phyloP scores from a whole-genome alignment of 2,329 filamentous ascomycete genomes.

The Didymosphaeria variabile region DNA sequence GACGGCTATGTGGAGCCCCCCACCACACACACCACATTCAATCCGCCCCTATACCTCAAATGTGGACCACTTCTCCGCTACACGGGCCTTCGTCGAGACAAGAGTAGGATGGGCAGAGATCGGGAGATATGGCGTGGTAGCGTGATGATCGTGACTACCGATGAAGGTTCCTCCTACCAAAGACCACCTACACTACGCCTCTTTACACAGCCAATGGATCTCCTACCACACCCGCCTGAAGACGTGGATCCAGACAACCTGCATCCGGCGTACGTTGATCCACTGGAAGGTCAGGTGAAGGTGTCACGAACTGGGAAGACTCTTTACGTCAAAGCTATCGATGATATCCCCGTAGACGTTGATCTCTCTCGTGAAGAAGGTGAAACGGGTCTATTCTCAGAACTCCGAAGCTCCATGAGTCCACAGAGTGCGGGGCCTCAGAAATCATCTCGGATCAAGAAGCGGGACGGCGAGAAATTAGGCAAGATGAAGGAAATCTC shows the following conservation, averaged over 20 bases:
- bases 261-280: conserved; percentile 85
- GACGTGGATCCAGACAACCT: conserved; percentile 71
- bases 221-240: conserved; percentile 79
- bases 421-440: conserved; percentile 26
- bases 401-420: conserved; percentile 65
- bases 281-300: conserved; percentile 86
- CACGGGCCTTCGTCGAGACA: conserved; percentile 78
- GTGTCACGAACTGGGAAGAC: conserved; percentile 84
- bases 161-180: conserved; percentile 83
- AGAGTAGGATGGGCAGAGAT: conserved; percentile 55
- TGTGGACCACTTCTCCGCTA: conserved; percentile 92
- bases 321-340: conserved; percentile 88
- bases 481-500: conserved; percentile 84
- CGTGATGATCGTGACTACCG: conserved; percentile 93
- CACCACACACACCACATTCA: conserved; percentile 75
- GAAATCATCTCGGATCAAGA: conserved; percentile 59
- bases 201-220: conserved; percentile 85
- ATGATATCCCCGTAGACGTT: conserved; percentile 78
- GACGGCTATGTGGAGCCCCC: conserved; percentile 73
- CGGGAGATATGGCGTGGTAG: conserved; percentile 91
- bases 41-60: conserved; percentile 83
- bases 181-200: conserved; percentile 79
- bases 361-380: conserved; percentile 84
- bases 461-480: conserved; percentile 78
- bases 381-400: conserved; percentile 84